Evolutionary conservation across 2,329 filamentous ascomycete genomes (phyloP).

Genomic region (Diaporthe longicolla): DNA sequence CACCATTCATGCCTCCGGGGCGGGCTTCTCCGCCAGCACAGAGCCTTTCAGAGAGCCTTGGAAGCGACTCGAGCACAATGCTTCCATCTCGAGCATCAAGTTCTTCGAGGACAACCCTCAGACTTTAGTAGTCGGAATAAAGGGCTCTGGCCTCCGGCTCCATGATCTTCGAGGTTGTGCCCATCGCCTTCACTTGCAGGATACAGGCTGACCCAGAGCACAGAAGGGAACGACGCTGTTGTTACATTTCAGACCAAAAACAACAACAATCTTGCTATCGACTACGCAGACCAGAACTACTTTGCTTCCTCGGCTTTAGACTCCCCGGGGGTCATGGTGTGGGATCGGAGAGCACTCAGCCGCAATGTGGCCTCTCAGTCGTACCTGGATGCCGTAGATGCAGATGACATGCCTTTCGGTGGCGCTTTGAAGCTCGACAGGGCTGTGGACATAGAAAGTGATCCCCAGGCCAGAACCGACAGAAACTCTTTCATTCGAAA

Average conservation of each 20-base stretch:
- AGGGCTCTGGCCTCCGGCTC: conserved; percentile 80
- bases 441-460: conserved; percentile 69
- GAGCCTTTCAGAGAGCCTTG: conserved; percentile 69
- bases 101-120: conserved; percentile 86
- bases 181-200: neutral
- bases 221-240: conserved; percentile 55
- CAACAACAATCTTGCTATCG: conserved; percentile 81
- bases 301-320: conserved; percentile 85
- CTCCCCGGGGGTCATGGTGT: conserved; percentile 81
- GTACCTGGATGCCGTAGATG: conserved; percentile 71
- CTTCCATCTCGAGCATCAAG: conserved; percentile 85
- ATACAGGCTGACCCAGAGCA: conserved; percentile 2
- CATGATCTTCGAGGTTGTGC: conserved; percentile 81
- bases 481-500: conserved; percentile 73
- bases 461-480: conserved; percentile 61
- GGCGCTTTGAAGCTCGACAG: conserved; percentile 70
- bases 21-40: conserved; percentile 66
- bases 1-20: conserved; percentile 57
- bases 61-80: conserved; percentile 73
- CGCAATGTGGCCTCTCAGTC: conserved; percentile 65
- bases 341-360: conserved; percentile 78
- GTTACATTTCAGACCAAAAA: conserved; percentile 76
- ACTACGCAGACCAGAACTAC: conserved; percentile 85
- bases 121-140: conserved; percentile 81
- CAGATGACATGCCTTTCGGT: conserved; percentile 75